Base-by-base conservation (phyloP, 257 asterid genomes). In the Cruciata laevipes region DNA sequence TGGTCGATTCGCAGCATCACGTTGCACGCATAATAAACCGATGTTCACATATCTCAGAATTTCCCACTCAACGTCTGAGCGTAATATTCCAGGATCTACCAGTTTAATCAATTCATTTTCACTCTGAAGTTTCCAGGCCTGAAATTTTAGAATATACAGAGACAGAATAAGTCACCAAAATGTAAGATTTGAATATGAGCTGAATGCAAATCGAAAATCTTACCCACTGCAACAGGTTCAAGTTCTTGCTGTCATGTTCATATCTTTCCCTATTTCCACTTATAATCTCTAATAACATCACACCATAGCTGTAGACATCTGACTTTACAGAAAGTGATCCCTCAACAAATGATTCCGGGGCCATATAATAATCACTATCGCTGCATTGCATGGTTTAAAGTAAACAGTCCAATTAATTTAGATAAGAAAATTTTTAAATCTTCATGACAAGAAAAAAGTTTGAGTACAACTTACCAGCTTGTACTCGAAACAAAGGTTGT, bases 301-400 rank as follows among this genome's bases (percentile, higher is more conserved):
- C 67, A 5, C 71, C 78, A 59, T 55, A 74, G 70, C 74, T 74
- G 35, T 61, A 69, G 33, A 74, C 71, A 44, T 74, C 78, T 12
- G 67, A 69, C 49, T 74, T 74, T 7, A 16, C 66, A 5, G 71
- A 69, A 53, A 53, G 40, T 12, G 30, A 57, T 17, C 78, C 71
- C 21, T 49, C 44, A 32, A 40, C 42, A 37, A 62, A 51, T 56
- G 64, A 69, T 69, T 74, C 74, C 11, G 74, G 71, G 30, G 71
- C 52, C 71, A 74, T 69, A 62, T 74, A 53, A 33, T 33, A 33
- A 33, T 33, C 38, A 33, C 38, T 33, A n/a, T 11, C 63, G 17
- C 74, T 74, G 49, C 53, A 63, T 3, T n/a, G n/a, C 31, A 58
- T 18, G 12, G 17, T 9, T 23, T 44, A 40, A 16, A 14, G 14